Conservation (phyloP, 2,329 filamentous ascomycete species). For the Atkinsonella hypoxylon region DNA sequence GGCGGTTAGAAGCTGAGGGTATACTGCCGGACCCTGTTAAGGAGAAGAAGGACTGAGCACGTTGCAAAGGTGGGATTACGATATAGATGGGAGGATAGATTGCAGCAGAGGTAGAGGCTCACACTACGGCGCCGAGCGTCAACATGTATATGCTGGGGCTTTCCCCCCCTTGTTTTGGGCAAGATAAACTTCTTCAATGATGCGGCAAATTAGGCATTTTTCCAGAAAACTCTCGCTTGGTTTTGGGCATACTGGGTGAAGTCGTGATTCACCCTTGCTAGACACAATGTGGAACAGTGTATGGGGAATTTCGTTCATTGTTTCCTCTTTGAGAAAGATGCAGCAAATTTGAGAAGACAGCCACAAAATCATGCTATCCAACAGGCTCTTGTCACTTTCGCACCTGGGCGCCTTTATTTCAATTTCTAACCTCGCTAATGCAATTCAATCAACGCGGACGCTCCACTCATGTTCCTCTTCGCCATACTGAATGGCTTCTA, state of each 20-base stretch:
- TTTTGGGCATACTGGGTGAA: too few relatives aligned
- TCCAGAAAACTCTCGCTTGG: neutral
- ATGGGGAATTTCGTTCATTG: too few relatives aligned
- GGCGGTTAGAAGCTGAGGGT: constrained; percentile 90
- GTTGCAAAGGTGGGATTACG: neutral
- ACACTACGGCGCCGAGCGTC: constrained; percentile 3
- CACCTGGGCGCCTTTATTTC: neutral
- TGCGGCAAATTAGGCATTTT: constrained; percentile 19
- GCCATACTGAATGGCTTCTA: constrained; percentile 89
- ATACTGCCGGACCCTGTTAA: constrained; percentile 63
- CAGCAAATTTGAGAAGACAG: neutral
- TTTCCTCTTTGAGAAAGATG: too few relatives aligned
- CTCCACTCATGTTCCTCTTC: constrained; percentile 91
- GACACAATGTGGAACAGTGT: too few relatives aligned
- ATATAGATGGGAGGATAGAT: constrained; percentile 3
- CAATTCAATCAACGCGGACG: constrained; percentile 31
- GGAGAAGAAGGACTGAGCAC: constrained; percentile 38
- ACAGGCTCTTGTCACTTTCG: neutral
- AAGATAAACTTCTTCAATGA: constrained; percentile 19
- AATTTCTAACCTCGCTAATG: neutral
- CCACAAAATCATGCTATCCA: neutral
- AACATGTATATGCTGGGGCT: constrained; percentile 21
- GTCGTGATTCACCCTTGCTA: too few relatives aligned
- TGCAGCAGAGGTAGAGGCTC: neutral
- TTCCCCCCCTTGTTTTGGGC: constrained; percentile 7